phyloP scores from a whole-genome alignment of 176 grass and related monocot genomes.

The Aegilops speltoides region DNA sequence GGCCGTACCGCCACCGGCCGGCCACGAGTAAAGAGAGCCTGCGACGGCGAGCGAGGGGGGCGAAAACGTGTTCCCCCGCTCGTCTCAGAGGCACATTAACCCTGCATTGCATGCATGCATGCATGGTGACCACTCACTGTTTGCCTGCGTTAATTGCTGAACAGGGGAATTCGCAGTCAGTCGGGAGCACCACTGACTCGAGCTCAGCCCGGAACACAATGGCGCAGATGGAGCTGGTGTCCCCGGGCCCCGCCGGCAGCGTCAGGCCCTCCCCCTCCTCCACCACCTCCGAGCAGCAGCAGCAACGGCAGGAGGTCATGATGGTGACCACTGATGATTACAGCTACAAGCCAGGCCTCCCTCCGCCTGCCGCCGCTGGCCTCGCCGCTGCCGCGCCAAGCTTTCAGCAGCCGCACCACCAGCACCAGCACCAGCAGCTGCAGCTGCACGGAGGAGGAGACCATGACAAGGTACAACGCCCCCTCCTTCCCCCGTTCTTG shows the following conservation, averaged over 20 bases:
- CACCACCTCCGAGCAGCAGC: constrained; percentile 38
- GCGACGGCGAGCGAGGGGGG: neutral
- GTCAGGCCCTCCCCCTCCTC: constrained; percentile 25
- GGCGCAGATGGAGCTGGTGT: constrained; percentile 69
- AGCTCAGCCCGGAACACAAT: constrained; percentile 81
- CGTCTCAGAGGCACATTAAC: constrained; percentile 6
- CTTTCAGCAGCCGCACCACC: constrained; percentile 36
- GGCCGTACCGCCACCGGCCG: too few species aligned
- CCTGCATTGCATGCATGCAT: neutral
- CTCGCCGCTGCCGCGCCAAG: constrained; percentile 13
- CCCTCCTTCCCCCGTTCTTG: neutral
- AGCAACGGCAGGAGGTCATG: constrained; percentile 47
- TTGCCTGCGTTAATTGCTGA: constrained; percentile 49
- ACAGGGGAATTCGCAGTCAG: constrained; percentile 80
- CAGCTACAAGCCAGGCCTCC: constrained; percentile 50
- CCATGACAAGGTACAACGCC: constrained; percentile 62
- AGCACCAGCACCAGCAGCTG: constrained; percentile 19
- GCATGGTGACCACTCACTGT: constrained; percentile 36
- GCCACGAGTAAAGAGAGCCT: constrained; percentile 1
- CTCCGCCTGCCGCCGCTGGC: constrained; percentile 17
- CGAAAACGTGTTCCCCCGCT: neutral
- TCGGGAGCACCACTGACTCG: constrained; percentile 85
- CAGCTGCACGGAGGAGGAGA: constrained; percentile 43
- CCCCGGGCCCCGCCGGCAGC: constrained; percentile 55
- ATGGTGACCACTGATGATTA: constrained; percentile 80